Evolutionary conservation across 2,329 filamentous ascomycete genomes (phyloP), one percentile per base, ranked within the genome.

Genomic region (Xylaria digitata): DNA sequence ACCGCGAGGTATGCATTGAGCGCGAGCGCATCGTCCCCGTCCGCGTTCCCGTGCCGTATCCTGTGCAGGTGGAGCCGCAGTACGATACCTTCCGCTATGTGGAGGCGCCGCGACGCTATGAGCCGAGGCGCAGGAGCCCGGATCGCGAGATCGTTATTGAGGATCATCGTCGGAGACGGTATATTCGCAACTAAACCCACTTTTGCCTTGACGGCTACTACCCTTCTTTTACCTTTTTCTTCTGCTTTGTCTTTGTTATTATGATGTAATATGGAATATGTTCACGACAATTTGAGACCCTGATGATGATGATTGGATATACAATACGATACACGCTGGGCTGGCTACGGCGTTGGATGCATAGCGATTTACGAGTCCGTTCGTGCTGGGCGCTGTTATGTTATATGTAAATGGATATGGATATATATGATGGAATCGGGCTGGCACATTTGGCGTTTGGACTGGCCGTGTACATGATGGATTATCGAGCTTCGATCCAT

Each of bases 61-160:
- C 78, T 7, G 79, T 83, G 1, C 82, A 80, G 19, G 79, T 82
- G 6, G 80, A 80, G 66, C 76, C 75, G 15, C 76, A 80, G 66
- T 82, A 82, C 68, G 84, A 85, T 43, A 84, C 83, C 34, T 87
- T 80, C 72, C 83, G 85, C 6, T 86, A 87, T 70, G 80, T 87
- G 55, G 84, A 87, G 65, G 83, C 82, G 0, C 81, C 84, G 30
- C 78, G 82, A 57, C 76, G 81, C 23, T 77, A 75, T 57, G 79
- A 80, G 40, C 76, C 76, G n/a, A 68, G 75, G 17, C 76, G 49
- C 70, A 76, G 52, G 71, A 80, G 67, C 77, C 78, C 70, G 1
- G 76, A 76, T 6, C 73, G 63, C 46, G 74, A 78, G 68, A 77
- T 78, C 40, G 65, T 78, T 26, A 75, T 78, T 49, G 76, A 78